Base-by-base conservation (phyloP, 2,329 filamentous ascomycete species). In the Claviceps lovelessii region DNA sequence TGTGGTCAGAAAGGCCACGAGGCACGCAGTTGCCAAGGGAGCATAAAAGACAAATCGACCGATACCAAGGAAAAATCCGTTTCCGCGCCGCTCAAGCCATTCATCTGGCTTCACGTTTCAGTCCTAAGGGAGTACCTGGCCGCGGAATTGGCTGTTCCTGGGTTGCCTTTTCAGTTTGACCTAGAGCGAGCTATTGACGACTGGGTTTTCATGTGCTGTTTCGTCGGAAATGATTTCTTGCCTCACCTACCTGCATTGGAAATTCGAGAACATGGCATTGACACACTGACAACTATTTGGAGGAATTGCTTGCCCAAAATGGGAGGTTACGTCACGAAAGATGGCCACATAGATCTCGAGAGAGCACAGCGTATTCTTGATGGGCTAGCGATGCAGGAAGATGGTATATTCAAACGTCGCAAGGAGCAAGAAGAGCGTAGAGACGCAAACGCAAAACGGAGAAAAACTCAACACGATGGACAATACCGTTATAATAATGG, bases 181-280 rank as follows among this genome's bases (percentile, higher is more conserved):
- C 76, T 98, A 48, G 93, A 98, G 70, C 84, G 93, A 60, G 90
- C 90, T 31, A 80, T 97, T 56, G 93, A 97, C 69, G 91, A 97
- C 67, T 97, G 91, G 93, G 89, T 97, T 15, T 97, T 97, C 69
- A 93, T 97, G 83, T 97, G 91, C 72, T 97, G 94, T 73, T 97
- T 97, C 67, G 91, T 97, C 55, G 91, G 91, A 61, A 98, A 98
- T 70, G 94, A 98, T 74, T 98, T 98, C 73, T 73, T 98, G 61
- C 93, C 93, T 52, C 93, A 98, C 76, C 76, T 98, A 56, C 93
- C 93, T n/a, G 95, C 91, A 63, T 78, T 98, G 56, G 93, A 97
- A 68, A 97, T 98, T 67, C 83, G 93, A 57, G 93, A 98, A 65
- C 90, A 96, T 67, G 91, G 91, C 51, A 98, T 98, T 65, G 91